Evolutionary conservation across 129 eudicot species (phyloP), one percentile per base, ranked within the genome.

Genomic region (Gnaphalium uliginosum): DNA sequence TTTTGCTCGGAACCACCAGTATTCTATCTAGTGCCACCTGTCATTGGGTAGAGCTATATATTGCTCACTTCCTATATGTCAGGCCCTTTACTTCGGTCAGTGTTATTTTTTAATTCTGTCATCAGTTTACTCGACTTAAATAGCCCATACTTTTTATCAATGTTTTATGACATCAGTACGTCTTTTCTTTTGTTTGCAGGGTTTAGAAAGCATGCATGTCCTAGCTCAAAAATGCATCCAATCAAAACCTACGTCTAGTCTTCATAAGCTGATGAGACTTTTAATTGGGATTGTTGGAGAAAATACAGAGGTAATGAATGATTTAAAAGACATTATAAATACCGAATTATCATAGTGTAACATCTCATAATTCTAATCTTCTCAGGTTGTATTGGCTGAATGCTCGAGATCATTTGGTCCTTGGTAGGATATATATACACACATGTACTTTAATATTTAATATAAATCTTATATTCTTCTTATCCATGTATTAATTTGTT

Each of bases 321-420:
- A 58, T 37, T 35, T 69, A 0, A 54, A 66, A 50, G 61, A 0
- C 29, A 66, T 64, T 54, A 58, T 62, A 30, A 57, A 13, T 25
- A 54, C 33, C n/a, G 18, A 19, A 32, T 21, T 77, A 23, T 69
- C 66, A 26, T 57, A 23, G 69, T 67, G 53, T 32, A 24, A 8
- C 50, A 32, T 75, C 77, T 26, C 37, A 37, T 59, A 32, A 59
- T 10, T 32, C 0, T 33, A 19, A 30, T 66, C 35, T 58, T 48
- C 90, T 77, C 87, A 95, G 99, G 97, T 95, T 69, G 88, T 95
- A 56, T 83, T 95, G 70, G 96, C 94, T 6, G 99, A 86, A 76
- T 95, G 99, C 88, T 91, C 97, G 66, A 89, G 88, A 83, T 92
- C 99, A 69, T 95, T 95, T 89, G 99, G 96, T 68, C 91, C 97